Evolutionary conservation across 352 stramenopile species (phyloP).

Genomic region (Thraustochytrium sp.): DNA sequence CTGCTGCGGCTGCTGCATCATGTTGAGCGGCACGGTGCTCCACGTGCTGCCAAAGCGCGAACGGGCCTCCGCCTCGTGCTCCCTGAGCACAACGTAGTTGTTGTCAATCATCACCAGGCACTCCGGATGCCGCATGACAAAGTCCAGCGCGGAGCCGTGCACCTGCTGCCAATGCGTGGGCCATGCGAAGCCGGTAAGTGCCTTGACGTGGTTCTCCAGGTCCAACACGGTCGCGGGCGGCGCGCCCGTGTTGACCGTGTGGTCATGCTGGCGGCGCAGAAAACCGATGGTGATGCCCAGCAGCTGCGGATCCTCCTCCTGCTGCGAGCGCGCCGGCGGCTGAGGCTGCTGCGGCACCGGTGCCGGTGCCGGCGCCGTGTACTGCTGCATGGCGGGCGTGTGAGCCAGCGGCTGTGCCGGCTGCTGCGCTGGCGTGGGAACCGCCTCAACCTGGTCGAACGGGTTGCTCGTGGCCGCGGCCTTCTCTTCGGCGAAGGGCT

Average conservation of each 20-base stretch:
- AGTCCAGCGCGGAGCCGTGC: background rate
- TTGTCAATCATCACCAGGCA: background rate
- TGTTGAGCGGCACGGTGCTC: background rate
- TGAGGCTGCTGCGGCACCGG: background rate
- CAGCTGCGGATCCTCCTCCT: background rate
- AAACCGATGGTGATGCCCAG: conserved; percentile 12
- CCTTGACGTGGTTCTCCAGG: background rate
- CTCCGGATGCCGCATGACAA: background rate
- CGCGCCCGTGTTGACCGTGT: background rate
- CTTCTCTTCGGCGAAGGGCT: background rate
- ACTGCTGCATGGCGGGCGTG: background rate
- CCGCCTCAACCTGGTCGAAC: conserved; percentile 9
- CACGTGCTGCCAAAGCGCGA: background rate
- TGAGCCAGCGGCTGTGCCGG: background rate
- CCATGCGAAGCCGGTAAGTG: conserved; percentile 4
- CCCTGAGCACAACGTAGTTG: conserved; percentile 23
- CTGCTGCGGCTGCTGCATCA: conserved; percentile 14
- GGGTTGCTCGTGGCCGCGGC: background rate
- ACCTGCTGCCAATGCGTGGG: conserved; percentile 7
- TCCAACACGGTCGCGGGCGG: background rate
- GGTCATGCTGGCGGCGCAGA: background rate
- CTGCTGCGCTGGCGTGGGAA: background rate
- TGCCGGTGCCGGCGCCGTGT: background rate
- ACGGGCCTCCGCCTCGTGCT: conserved; percentile 2
- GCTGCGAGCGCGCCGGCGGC: background rate